phyloP scores from a whole-genome alignment of 805 yeast species.

The Kluyveromyces lactis region DNA sequence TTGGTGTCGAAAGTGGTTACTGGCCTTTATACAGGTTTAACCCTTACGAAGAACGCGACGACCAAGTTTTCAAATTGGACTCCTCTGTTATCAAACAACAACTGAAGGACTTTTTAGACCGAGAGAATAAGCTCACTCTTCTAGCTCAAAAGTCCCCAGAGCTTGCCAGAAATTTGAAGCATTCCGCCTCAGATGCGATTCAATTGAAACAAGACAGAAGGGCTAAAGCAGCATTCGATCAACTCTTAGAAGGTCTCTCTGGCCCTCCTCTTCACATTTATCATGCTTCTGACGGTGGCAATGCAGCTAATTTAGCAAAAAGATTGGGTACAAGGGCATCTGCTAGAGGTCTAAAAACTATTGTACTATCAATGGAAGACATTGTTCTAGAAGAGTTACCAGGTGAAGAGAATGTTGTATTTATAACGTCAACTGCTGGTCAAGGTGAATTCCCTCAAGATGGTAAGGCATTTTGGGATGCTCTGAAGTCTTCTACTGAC shows the following conservation, averaged over 20 bases:
- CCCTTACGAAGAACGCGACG: constrained; percentile 46
- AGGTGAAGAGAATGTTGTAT: constrained; percentile 50
- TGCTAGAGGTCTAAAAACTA: constrained; percentile 56
- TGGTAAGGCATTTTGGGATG: constrained; percentile 67
- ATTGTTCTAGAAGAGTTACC: constrained; percentile 67
- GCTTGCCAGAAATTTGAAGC: constrained; percentile 63
- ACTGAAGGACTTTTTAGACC: constrained; percentile 70
- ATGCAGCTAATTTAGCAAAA: constrained; percentile 74
- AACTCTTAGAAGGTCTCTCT: constrained; percentile 73
- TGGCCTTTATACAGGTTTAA: constrained; percentile 92
- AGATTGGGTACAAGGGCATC: constrained; percentile 71
- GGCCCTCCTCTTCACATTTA: constrained; percentile 88
- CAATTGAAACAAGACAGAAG: constrained; percentile 51
- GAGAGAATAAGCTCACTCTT: constrained; percentile 81
- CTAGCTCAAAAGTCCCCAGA: constrained; percentile 64
- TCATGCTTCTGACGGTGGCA: constrained; percentile 90
- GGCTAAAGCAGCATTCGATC: constrained; percentile 70
- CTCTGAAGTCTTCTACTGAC: constrained; percentile 52
- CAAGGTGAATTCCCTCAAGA: constrained; percentile 91
- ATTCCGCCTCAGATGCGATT: constrained; percentile 53
- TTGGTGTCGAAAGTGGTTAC: constrained; percentile 87
- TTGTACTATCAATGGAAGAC: constrained; percentile 54
- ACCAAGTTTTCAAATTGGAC: constrained; percentile 67
- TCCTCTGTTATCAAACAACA: constrained; percentile 74
- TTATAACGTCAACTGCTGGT: constrained; percentile 87